A percentile compares a stretch with the other conserved stretches of the same genome.
Evolutionary conservation across 352 stramenopile genomes (phyloP).

Genomic region (Pythium biforme): DNA sequence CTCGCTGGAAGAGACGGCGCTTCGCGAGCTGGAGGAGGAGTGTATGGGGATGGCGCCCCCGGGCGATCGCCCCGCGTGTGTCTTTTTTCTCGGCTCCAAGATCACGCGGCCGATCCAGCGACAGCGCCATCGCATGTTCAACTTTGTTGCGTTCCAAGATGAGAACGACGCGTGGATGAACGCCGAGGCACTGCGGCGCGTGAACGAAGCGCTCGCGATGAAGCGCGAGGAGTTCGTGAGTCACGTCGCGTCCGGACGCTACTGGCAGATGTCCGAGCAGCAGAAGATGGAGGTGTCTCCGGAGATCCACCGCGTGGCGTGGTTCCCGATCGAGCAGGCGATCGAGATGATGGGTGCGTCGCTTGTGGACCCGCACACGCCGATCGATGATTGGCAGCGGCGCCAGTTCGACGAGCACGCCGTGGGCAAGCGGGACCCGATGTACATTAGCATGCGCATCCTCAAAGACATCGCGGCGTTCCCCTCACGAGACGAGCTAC

Average conservation of each 20-base stretch:
- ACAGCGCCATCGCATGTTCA: conserved; percentile 58
- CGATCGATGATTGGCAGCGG: conserved; percentile 44
- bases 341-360: conserved; percentile 45
- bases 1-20: conserved; percentile 35
- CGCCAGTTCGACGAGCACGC: conserved; percentile 38
- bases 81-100: conserved; percentile 46
- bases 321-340: conserved; percentile 52
- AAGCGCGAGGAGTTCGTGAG: conserved; percentile 42
- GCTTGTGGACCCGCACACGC: conserved; percentile 28
- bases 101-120: conserved; percentile 45
- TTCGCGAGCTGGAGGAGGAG: conserved; percentile 56
- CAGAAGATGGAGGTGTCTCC: conserved; percentile 52
- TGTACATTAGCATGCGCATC: conserved; percentile 53
- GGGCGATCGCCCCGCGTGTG: conserved; percentile 2
- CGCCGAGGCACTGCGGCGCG: conserved; percentile 22
- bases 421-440: conserved; percentile 40
- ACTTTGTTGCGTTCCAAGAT: conserved; percentile 61
- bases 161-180: conserved; percentile 53
- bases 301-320: conserved; percentile 52
- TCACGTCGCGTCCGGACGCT: conserved; percentile 33
- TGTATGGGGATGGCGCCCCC: conserved; percentile 39
- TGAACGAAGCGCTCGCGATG: conserved; percentile 42
- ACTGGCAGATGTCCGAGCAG: conserved; percentile 35
- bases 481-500: conserved; percentile 21
- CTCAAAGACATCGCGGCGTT: conserved; percentile 38